Conservation (phyloP, 2,329 filamentous ascomycete genomes). For the Fusarium begoniae region DNA sequence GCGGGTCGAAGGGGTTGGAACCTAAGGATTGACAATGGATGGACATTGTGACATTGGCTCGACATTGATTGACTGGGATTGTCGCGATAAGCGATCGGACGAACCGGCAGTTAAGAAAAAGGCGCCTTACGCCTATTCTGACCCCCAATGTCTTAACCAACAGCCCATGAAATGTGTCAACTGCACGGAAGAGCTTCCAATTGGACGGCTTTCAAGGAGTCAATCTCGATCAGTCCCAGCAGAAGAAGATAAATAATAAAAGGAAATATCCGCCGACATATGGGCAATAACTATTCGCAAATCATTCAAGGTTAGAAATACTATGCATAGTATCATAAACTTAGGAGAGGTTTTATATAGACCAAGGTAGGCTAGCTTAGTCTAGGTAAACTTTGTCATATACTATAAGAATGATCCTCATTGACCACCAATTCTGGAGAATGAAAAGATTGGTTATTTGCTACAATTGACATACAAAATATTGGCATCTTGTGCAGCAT, state of each 20-base stretch:
- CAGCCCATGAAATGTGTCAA: neutral
- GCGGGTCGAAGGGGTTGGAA: neutral
- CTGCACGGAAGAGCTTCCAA: neutral
- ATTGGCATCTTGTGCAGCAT: neutral
- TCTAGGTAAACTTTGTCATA: neutral
- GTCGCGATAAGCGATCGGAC: constrained; percentile 27
- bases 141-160: constrained; percentile 1
- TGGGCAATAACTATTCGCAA: neutral
- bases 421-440: neutral
- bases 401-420: neutral
- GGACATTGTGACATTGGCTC: neutral
- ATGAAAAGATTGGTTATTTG: neutral
- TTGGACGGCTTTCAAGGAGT: neutral
- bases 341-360: neutral
- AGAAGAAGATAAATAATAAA: too few species aligned
- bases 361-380: neutral
- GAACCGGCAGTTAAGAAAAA: constrained; percentile 20
- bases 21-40: neutral
- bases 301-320: neutral
- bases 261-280: too few species aligned
- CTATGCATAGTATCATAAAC: neutral
- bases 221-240: neutral
- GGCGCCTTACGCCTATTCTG: neutral
- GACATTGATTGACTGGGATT: constrained; percentile 12
- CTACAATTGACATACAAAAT: neutral